A percentile compares a stretch with the other conserved stretches of the same genome.
Conservation (phyloP, 768 basidiomycete species). For the Podaxis pistillaris region DNA sequence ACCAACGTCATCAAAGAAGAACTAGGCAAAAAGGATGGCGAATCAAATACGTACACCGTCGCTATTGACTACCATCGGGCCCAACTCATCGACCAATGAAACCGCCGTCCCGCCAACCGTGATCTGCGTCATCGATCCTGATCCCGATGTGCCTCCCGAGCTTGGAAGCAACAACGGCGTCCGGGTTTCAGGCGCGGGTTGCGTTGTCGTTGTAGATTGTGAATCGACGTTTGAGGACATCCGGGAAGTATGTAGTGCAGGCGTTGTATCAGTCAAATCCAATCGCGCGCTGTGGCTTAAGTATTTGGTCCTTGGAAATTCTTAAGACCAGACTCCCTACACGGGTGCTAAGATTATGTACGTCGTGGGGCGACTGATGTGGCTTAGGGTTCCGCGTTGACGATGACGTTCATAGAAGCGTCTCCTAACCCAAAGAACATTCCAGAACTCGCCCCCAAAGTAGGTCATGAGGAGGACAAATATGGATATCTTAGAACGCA, state of each 20-base stretch:
- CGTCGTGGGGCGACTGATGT: no score
- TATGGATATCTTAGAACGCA: not conserved
- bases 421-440: not conserved
- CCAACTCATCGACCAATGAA: not conserved
- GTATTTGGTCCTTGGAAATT: no score
- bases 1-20: no score
- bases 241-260: no score
- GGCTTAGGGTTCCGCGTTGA: no score
- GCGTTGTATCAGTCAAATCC: no score
- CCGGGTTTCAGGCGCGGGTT: not conserved
- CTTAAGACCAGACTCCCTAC: no score
- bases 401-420: constrained; percentile 5
- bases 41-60: not conserved
- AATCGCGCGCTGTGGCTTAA: no score
- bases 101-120: not conserved
- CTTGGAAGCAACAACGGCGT: not conserved
- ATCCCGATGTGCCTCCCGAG: not conserved
- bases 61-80: not conserved
- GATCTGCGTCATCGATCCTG: constrained; percentile 1
- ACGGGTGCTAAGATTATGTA: no score
- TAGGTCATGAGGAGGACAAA: not conserved
- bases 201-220: not conserved
- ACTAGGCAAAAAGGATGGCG: no score
- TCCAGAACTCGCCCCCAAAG: not conserved
- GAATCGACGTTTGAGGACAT: no score